Evolutionary conservation across 345 rosid species (phyloP).

Genomic region (Capsella bursapastoris): DNA sequence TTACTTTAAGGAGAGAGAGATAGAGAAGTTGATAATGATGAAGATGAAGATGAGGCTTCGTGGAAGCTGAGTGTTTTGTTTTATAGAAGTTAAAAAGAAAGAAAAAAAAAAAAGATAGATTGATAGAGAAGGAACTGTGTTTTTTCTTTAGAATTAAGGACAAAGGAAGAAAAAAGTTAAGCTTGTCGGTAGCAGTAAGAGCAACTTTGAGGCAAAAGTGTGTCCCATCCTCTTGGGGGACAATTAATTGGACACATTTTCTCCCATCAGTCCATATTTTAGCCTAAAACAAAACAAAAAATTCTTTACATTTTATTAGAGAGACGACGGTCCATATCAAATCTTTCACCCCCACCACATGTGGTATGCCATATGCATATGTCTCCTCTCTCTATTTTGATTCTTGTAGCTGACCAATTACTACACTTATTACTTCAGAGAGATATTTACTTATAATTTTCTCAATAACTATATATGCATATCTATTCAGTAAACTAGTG

Average conservation of each 20-base stretch:
- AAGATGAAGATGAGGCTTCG: conserved; percentile 33
- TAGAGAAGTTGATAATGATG: conserved; percentile 15
- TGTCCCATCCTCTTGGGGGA: conserved; percentile 60
- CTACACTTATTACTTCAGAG: too few relatives aligned
- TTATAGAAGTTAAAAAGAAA: conserved; percentile 1
- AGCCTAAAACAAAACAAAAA: conserved; percentile 38
- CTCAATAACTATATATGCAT: neutral
- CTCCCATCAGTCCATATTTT: conserved; percentile 54
- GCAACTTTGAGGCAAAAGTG: conserved; percentile 65
- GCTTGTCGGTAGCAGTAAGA: conserved; percentile 66
- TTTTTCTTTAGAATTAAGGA: neutral
- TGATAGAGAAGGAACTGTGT: conserved; percentile 7
- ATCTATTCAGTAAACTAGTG: neutral
- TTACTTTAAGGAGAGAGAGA: neutral
- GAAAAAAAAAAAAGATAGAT: neutral
- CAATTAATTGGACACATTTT: conserved; percentile 62
- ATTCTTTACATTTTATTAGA: neutral
- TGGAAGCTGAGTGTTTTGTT: conserved; percentile 31
- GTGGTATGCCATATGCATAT: conserved; percentile 46
- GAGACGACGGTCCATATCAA: conserved; percentile 51
- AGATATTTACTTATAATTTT: too few relatives aligned
- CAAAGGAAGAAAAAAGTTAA: conserved; percentile 22
- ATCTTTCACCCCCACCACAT: conserved; percentile 46
- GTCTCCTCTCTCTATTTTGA: neutral
- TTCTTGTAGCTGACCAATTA: too few relatives aligned